phyloP scores from a whole-genome alignment of 306 rosid species.

The Prunus padus region DNA sequence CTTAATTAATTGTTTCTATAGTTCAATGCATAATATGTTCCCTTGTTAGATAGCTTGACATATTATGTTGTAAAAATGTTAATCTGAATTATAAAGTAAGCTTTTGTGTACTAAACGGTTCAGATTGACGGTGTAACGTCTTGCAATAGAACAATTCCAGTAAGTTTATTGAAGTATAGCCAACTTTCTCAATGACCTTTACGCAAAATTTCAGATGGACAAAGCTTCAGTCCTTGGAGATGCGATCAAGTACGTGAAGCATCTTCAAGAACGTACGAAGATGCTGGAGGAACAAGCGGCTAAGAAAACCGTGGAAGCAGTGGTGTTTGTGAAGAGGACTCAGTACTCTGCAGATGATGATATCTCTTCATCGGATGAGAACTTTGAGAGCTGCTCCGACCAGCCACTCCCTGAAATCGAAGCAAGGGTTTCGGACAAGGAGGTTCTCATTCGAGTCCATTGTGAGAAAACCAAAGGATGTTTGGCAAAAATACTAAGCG shows the following conservation, averaged over 20 bases:
- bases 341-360: constrained; percentile 34
- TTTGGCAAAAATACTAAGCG: constrained; percentile 32
- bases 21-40: neutral
- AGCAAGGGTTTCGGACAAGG: constrained; percentile 60
- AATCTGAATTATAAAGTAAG: neutral
- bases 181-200: neutral
- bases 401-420: constrained; percentile 61
- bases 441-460: constrained; percentile 60
- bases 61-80: neutral
- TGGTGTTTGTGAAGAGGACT: constrained; percentile 46
- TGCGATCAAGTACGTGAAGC: constrained; percentile 59
- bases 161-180: neutral
- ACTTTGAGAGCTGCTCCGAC: constrained; percentile 22
- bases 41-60: neutral
- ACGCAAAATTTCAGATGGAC: constrained; percentile 52
- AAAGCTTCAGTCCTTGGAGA: constrained; percentile 88
- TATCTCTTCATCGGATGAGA: constrained; percentile 35
- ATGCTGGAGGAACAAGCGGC: constrained; percentile 52
- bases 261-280: constrained; percentile 55
- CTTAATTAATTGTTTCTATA: neutral
- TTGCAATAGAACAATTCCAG: neutral
- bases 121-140: neutral
- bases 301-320: constrained; percentile 45
- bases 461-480: constrained; percentile 50
- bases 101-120: neutral